Evolutionary conservation across 371 early-diverging fungal genomes (phyloP).

Genomic region (Batrachochytrium dendrobatidis): DNA sequence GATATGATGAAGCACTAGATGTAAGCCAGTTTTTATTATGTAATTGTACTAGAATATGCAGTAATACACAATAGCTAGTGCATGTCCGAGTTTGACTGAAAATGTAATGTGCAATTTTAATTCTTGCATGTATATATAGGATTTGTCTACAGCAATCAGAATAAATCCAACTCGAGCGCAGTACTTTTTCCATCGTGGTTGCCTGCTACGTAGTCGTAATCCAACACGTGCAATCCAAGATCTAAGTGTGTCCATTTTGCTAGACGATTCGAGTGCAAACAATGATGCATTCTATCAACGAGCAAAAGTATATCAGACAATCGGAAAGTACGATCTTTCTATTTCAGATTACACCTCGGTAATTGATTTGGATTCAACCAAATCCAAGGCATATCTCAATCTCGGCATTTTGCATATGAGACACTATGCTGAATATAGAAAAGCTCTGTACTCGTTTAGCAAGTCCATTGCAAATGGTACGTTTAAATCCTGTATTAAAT

Average conservation of each 20-base stretch:
- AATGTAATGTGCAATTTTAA: no score
- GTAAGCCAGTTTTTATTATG: not conserved
- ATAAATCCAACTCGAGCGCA: constrained; percentile 33
- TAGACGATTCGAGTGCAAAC: constrained; percentile 32
- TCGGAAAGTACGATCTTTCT: constrained; percentile 36
- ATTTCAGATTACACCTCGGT: constrained; percentile 35
- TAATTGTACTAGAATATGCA: not conserved
- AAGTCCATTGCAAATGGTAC: constrained; percentile 32
- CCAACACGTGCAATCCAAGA: constrained; percentile 39
- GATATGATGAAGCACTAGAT: constrained; percentile 35
- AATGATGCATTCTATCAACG: constrained; percentile 36
- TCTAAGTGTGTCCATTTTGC: constrained; percentile 34
- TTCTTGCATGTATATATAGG: constrained; percentile 14
- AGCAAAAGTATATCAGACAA: constrained; percentile 34
- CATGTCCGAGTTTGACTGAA: no score
- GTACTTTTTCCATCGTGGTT: constrained; percentile 36
- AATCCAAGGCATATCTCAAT: constrained; percentile 33
- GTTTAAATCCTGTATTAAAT: not conserved
- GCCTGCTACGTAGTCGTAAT: constrained; percentile 36
- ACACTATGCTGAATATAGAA: constrained; percentile 27
- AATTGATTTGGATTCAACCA: constrained; percentile 33
- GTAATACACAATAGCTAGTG: no score
- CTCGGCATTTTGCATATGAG: constrained; percentile 42
- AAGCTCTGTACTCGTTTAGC: constrained; percentile 37
- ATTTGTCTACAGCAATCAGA: constrained; percentile 36